Evolutionary conservation across 2,329 filamentous ascomycete genomes (phyloP).

Genomic region (Bretziella fagacearum): DNA sequence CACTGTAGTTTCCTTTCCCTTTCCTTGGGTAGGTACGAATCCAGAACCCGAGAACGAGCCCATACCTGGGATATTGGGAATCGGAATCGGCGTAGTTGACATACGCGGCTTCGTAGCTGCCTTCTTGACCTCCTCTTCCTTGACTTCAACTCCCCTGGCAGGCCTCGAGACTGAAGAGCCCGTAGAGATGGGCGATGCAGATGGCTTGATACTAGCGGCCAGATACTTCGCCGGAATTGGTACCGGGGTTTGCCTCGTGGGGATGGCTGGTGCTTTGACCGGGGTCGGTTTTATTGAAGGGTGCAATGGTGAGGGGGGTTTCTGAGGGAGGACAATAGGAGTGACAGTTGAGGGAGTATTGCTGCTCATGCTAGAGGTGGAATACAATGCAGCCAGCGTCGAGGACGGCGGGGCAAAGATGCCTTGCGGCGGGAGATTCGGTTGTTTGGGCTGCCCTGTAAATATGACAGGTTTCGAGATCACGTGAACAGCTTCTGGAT

Average conservation of each 20-base stretch:
- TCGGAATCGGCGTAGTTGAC: conserved; percentile 1
- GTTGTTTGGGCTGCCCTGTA: no score
- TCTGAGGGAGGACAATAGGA: no score
- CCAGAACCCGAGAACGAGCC: conserved; percentile 19
- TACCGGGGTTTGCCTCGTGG: conserved; percentile 28
- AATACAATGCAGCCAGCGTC: no score
- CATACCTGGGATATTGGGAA: conserved; percentile 19
- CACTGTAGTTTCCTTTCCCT: no score
- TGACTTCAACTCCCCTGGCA: background rate
- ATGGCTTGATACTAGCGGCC: conserved; percentile 8
- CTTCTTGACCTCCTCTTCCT: background rate
- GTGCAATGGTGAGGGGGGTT: no score
- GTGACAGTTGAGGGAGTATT: no score
- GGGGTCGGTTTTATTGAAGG: background rate
- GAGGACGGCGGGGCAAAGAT: no score
- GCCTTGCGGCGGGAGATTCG: no score
- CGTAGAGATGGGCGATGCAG: conserved; percentile 6
- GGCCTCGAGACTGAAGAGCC: no score
- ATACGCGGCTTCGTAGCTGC: background rate
- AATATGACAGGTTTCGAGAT: no score
- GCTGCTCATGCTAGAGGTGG: no score
- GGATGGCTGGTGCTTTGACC: conserved; percentile 13
- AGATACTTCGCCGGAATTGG: conserved; percentile 27
- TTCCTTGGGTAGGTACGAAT: background rate
- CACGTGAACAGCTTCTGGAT: no score